Evolutionary conservation across 805 yeast species (phyloP).

Genomic region (Myxozyma udenii): DNA sequence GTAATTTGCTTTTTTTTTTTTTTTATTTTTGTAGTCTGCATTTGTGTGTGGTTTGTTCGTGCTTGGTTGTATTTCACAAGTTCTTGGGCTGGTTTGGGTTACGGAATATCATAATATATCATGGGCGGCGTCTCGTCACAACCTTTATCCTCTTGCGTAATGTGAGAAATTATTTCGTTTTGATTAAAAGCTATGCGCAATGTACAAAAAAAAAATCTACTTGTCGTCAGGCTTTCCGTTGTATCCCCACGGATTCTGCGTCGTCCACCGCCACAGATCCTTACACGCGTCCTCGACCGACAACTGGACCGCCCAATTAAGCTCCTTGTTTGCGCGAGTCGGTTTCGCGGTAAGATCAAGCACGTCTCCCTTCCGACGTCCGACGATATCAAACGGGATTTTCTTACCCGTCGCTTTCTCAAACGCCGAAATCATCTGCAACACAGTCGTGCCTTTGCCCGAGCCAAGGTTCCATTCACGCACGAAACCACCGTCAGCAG

Average conservation of each 20-base stretch:
- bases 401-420: conserved; percentile 60
- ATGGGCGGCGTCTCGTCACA: not conserved
- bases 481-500: conserved; percentile 47
- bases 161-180: not conserved
- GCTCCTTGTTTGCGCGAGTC: conserved; percentile 60
- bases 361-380: conserved; percentile 74
- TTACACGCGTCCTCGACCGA: conserved; percentile 61
- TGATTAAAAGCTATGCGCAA: not conserved
- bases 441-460: conserved; percentile 74
- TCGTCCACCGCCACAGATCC: conserved; percentile 78
- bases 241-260: conserved; percentile 63
- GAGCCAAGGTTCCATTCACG: conserved; percentile 84
- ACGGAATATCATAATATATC: not conserved
- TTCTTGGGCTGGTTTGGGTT: conserved; percentile 3
- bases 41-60: not conserved
- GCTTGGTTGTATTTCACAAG: not conserved
- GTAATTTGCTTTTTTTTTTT: not conserved
- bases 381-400: conserved; percentile 62
- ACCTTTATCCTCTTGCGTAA: too few species aligned
- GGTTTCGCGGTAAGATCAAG: conserved; percentile 70
- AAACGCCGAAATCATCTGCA: conserved; percentile 66
- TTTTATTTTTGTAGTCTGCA: not conserved
- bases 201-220: not conserved
- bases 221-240: conserved; percentile 15
- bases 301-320: conserved; percentile 59